Percentiles rank a stretch among this genome's conserved stretches.
Evolutionary conservation across 148 eudicot species (phyloP).

Genomic region (Nyssa sinensis): DNA sequence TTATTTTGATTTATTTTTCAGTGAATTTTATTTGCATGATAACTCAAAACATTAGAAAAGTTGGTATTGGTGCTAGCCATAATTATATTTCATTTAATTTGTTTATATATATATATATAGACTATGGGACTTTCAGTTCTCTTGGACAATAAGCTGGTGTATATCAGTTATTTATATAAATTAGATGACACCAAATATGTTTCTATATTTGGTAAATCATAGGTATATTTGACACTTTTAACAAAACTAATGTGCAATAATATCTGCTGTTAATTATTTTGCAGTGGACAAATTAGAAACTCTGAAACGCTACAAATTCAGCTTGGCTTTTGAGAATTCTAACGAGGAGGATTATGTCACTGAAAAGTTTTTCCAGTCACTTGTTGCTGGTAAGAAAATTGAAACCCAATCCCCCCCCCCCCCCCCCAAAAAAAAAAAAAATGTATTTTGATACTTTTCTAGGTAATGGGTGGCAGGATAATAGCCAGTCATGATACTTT

Average conservation of each 20-base stretch:
- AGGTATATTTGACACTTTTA: neutral
- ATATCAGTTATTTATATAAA: neutral
- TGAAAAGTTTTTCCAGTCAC: conserved; percentile 95
- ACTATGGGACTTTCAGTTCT: too few relatives aligned
- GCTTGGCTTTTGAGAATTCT: conserved; percentile 97
- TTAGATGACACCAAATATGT: neutral
- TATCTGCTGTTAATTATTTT: conserved; percentile 10
- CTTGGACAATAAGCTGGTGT: neutral
- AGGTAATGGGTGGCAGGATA: too few relatives aligned
- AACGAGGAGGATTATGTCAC: conserved; percentile 98
- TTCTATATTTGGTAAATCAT: neutral
- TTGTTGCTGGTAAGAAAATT: conserved; percentile 76
- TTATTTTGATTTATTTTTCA: too few relatives aligned
- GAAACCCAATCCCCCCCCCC: too few relatives aligned
- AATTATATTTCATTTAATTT: too few relatives aligned
- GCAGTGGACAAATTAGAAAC: conserved; percentile 92
- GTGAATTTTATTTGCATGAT: too few relatives aligned
- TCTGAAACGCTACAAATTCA: conserved; percentile 78
- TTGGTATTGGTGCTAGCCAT: too few relatives aligned
- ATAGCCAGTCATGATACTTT: too few relatives aligned
- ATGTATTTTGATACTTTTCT: too few relatives aligned
- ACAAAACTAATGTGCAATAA: conserved; percentile 1
- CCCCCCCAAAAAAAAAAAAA: too few relatives aligned
- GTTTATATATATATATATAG: too few relatives aligned
- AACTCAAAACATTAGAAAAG: too few relatives aligned